These are phyloP conservation scores for Pleurotus eryngii DNA, from an alignment of 768 basidiomycete genomes.

Conservation along the genomic window DNA sequence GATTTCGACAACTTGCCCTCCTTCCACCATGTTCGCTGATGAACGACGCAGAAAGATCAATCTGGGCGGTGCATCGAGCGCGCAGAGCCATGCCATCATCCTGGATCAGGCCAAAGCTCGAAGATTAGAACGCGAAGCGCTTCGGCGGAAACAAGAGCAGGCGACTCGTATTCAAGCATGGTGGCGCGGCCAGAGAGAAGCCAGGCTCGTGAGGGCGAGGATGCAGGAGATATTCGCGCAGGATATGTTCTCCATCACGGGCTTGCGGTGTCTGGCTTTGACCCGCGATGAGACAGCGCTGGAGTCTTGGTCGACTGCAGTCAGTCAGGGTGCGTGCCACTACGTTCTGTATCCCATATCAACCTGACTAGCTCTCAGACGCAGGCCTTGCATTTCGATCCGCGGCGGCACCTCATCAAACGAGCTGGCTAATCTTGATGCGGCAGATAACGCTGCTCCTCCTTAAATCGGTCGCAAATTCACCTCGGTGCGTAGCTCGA, in stretches of 20 bases:
- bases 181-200: constrained; percentile 57
- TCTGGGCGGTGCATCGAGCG: constrained; percentile 61
- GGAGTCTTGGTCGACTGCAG: constrained; percentile 40
- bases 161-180: constrained; percentile 64
- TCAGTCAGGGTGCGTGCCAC: constrained; percentile 19
- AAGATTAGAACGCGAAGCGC: constrained; percentile 54
- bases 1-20: too few species aligned
- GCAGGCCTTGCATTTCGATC: constrained; percentile 39
- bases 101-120: constrained; percentile 60
- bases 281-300: constrained; percentile 48
- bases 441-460: constrained; percentile 46
- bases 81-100: constrained; percentile 51
- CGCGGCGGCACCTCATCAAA: constrained; percentile 30
- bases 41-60: constrained; percentile 67
- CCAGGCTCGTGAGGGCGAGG: constrained; percentile 35
- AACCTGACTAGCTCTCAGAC: neutral
- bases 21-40: constrained; percentile 43
- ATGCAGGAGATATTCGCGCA: constrained; percentile 48
- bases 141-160: constrained; percentile 52
- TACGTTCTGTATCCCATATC: too few species aligned
- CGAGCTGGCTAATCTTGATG: constrained; percentile 64
- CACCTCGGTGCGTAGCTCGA: constrained; percentile 42
- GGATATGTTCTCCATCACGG: constrained; percentile 51
- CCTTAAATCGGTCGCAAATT: constrained; percentile 45
- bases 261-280: constrained; percentile 63